These are phyloP conservation scores for Penicillium occitanis DNA, from an alignment of 2,329 filamentous ascomycete genomes.

Conservation along the genomic window DNA sequence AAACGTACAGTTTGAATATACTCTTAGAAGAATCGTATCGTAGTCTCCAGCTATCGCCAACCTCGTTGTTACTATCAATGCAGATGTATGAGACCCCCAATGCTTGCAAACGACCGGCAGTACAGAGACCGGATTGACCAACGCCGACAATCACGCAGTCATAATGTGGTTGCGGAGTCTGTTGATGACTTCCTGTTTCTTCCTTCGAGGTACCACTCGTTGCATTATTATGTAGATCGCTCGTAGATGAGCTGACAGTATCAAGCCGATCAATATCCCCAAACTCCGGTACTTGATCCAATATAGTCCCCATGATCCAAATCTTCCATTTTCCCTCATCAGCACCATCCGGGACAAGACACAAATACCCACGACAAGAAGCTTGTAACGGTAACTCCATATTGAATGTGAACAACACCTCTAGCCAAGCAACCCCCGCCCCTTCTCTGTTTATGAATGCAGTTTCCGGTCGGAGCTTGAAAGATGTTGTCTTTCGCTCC, in stretches of 20 bases:
- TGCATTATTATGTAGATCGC: too few species aligned
- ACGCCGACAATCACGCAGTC: slow-evolving; percentile 40
- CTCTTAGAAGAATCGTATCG: slow-evolving; percentile 47
- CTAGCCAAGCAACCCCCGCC: slow-evolving; percentile 24
- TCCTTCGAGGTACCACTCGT: too few species aligned
- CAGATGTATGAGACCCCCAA: slow-evolving; percentile 45
- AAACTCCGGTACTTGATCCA: slow-evolving; percentile 27
- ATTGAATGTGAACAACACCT: slow-evolving; percentile 25
- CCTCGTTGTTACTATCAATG: slow-evolving; percentile 44
- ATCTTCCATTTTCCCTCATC: slow-evolving; percentile 27
- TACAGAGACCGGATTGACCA: slow-evolving; percentile 48
- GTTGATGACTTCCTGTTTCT: not conserved
- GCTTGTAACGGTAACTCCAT: slow-evolving; percentile 18
- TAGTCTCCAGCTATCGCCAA: slow-evolving; percentile 50
- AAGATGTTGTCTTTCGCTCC: slow-evolving; percentile 14
- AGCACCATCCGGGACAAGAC: slow-evolving; percentile 23
- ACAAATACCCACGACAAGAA: slow-evolving; percentile 26
- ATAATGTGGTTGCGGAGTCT: slow-evolving; percentile 22
- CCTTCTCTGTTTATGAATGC: slow-evolving; percentile 18
- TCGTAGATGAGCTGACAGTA: not conserved
- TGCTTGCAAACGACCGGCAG: slow-evolving; percentile 46
- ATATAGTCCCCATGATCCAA: slow-evolving; percentile 29
- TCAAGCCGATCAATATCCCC: slow-evolving; percentile 26
- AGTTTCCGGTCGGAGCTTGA: slow-evolving; percentile 20
- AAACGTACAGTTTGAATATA: not conserved